Base-by-base conservation (phyloP, 2,329 filamentous ascomycete species). In the Penicillium sp. region DNA sequence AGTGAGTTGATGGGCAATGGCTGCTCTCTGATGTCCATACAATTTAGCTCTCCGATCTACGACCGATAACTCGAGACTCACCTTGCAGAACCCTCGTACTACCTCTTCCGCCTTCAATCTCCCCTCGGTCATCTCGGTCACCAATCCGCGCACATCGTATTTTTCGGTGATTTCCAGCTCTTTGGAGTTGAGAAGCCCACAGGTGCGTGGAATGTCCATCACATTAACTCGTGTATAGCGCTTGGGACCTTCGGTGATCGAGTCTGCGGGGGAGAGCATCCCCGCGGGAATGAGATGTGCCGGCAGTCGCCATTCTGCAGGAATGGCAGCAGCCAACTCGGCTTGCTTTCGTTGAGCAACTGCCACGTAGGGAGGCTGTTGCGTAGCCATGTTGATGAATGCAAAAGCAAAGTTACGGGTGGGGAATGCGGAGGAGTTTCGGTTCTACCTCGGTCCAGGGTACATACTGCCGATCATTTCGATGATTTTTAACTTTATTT, bases 101-200 rank as follows among this genome's bases (percentile, higher is more conserved):
- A 81, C 77, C 13, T 77, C 71, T 0, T 69, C 61, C 0, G 70
- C 66, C 7, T 62, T 70, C 37, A 73, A 56, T 14, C 57, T 60
- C 2, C 66, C 62, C 1, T 51, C 45, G 1, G 58, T 50, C 10
- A 76, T 67, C 10, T 66, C 63, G 1, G 45, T 42, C 5, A 74
- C 51, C 4, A 76, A 57, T 1, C 61, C 64, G 2, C 63, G 57
- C 1, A 72, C 62, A 60, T 79, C 74, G 51, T 75, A 76, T 0
- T 69, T 57, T 52, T 81, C 78, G 0, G 80, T 83, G 40, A 83
- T 80, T 0, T 67, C 61, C 16, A 82, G 59, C 50, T 84, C 79
- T 4, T 69, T 59, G 0, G 62, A n/a, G 1, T 61, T 73, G 20
- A 83, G 65, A 5, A 83, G 59, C 0, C 77, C 77, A 54, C 77